Evolutionary conservation across 805 yeast genomes (phyloP).

Genomic region (Saccharomycopsis guyanensis): DNA sequence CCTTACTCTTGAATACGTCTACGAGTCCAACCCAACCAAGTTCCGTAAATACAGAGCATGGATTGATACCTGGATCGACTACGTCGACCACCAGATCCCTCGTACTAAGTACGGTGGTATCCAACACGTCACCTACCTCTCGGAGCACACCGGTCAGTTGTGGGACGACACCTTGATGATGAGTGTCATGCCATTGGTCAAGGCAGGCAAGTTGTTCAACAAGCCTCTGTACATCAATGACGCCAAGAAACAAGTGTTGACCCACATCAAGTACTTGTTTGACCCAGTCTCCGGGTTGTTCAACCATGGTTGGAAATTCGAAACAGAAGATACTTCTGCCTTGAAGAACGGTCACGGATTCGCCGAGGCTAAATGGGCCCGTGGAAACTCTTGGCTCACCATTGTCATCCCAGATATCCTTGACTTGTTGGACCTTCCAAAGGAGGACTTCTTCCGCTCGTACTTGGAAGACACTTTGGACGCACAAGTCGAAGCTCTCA

Average conservation of each 20-base stretch:
- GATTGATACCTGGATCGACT: constrained; percentile 31
- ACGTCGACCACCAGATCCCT: constrained; percentile 29
- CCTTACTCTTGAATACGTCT: constrained; percentile 28
- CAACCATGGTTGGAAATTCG: constrained; percentile 29
- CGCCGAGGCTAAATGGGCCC: constrained; percentile 30
- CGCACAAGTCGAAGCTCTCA: constrained; percentile 27
- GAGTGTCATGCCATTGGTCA: constrained; percentile 32
- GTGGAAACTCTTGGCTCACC: constrained; percentile 33
- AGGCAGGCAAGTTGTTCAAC: constrained; percentile 27
- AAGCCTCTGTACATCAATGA: constrained; percentile 29
- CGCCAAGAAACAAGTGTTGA: constrained; percentile 29
- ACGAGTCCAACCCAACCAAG: constrained; percentile 22
- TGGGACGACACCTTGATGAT: constrained; percentile 29
- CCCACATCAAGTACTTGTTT: constrained; percentile 29
- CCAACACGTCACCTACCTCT: constrained; percentile 30
- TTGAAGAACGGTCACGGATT: constrained; percentile 6
- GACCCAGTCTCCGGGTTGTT: constrained; percentile 30
- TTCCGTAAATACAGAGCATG: constrained; percentile 25
- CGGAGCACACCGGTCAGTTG: constrained; percentile 27
- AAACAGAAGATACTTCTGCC: constrained; percentile 20
- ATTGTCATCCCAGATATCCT: constrained; percentile 32
- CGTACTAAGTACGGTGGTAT: constrained; percentile 31
- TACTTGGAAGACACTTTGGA: constrained; percentile 28
- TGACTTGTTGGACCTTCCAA: constrained; percentile 27
- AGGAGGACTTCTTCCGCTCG: constrained; percentile 27